Base-by-base conservation (phyloP, 2,329 filamentous ascomycete genomes). In the Fusarium hostae region DNA sequence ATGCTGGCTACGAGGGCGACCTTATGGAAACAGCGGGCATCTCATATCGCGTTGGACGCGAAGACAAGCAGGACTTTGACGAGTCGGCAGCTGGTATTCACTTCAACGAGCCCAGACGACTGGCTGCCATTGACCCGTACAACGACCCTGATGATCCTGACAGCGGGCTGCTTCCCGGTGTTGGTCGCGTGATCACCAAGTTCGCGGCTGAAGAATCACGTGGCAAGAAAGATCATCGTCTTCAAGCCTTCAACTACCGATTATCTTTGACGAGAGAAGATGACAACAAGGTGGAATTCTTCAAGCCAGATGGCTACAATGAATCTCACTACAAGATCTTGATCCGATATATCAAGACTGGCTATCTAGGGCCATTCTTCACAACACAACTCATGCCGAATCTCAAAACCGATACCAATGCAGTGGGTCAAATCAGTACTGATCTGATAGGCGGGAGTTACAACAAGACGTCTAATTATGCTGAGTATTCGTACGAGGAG, bases 1-100 rank as follows among this genome's bases (percentile, higher is more conserved):
- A 73, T 13, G 71, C 71, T 9, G 60, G 71, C 2, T 73, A 74
- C 12, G 71, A 73, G 7, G 71, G 71, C 6, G 71, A 73, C 9
- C 39, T 73, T 6, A 74, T 73, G 71, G 71, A 59, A 13, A 62
- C 71, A 8, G 71, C 71, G 9, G 71, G 64, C 3, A 63, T 73
- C 20, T 60, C 71, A 1, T 63, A 74, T 18, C 68, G 71, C 3
- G 61, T 66, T 0, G 71, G 71, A 3, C 71, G 71, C 4, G 71
- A 73, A 24, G 55, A 59, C 9, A 56, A 67, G 24, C 15, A 59
- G 16, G 70, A 73, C 2, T 71, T 62, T 7, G 16, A 68, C 3
- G 71, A 73, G 48, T 73, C 37, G 0, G 71, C 67, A 2, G 71
- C 71, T 9, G 71, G 71, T 0, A 48, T 73, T n/a, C 40, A 47